These are phyloP conservation scores for Saccharomycopsis capsularis DNA, from an alignment of 805 yeast species.

Conservation along the genomic window DNA sequence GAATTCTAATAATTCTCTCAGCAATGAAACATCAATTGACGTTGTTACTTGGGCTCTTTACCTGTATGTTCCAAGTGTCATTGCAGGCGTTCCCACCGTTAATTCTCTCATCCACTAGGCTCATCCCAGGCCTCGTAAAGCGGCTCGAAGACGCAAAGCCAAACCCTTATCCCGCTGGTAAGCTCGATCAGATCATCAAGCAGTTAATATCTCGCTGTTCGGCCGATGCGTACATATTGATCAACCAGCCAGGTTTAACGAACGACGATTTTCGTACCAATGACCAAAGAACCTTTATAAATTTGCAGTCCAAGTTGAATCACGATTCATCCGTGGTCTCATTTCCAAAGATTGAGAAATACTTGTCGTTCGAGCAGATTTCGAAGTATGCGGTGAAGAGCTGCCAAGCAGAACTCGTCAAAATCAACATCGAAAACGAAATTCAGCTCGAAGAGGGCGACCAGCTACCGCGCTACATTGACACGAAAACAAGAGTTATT, in stretches of 20 bases:
- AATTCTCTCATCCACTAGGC: constrained; percentile 17
- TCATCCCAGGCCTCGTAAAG: constrained; percentile 10
- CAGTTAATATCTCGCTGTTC: constrained; percentile 36
- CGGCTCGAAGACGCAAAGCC: constrained; percentile 14
- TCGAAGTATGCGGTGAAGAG: constrained; percentile 21
- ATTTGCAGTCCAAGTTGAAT: constrained; percentile 43
- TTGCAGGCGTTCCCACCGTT: constrained; percentile 16
- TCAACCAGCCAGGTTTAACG: constrained; percentile 47
- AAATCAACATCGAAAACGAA: constrained; percentile 27
- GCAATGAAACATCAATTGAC: too few species aligned
- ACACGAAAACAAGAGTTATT: constrained; percentile 56
- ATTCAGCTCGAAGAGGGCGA: constrained; percentile 40
- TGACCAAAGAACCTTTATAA: constrained; percentile 35
- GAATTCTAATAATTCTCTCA: too few species aligned
- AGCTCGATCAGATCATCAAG: constrained; percentile 28
- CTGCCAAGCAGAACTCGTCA: constrained; percentile 25
- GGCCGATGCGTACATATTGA: constrained; percentile 51
- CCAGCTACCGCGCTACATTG: constrained; percentile 48
- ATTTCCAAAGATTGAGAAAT: constrained; percentile 42
- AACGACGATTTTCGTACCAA: constrained; percentile 40
- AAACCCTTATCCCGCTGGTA: constrained; percentile 24
- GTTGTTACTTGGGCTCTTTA: neutral
- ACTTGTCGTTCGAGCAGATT: constrained; percentile 23
- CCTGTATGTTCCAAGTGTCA: neutral
- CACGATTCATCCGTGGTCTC: constrained; percentile 56